Percentiles rank a stretch among this genome's conserved stretches.
Conservation (phyloP, 2,329 filamentous ascomycete genomes). For the Microsporum canis region DNA sequence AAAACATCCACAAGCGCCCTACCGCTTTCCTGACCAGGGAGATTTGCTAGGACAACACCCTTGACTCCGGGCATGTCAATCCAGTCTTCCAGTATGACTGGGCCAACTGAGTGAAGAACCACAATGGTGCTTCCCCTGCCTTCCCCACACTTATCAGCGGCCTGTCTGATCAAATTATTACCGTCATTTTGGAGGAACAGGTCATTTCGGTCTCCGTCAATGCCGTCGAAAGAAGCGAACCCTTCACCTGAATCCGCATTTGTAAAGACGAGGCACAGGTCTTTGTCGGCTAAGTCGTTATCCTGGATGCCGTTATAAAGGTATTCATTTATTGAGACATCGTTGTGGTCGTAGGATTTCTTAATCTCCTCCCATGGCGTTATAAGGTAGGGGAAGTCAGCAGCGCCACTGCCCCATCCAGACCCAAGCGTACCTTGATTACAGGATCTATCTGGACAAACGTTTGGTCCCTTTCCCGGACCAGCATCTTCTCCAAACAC, state of each 20-base stretch:
- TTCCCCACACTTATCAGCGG: conserved; percentile 55
- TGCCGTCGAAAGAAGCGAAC: conserved; percentile 43
- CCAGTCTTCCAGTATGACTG: conserved; percentile 50
- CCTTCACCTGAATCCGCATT: conserved; percentile 40
- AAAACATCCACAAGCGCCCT: conserved; percentile 38
- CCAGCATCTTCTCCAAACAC: conserved; percentile 42
- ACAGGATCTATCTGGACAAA: conserved; percentile 52
- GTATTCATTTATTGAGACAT: conserved; percentile 40
- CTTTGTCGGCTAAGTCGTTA: conserved; percentile 28
- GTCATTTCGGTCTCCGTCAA: conserved; percentile 43
- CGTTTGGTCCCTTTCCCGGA: conserved; percentile 39
- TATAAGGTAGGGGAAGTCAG: conserved; percentile 52
- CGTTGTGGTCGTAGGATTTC: conserved; percentile 32
- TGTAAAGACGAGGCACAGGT: conserved; percentile 40
- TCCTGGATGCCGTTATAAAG: conserved; percentile 38
- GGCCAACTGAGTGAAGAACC: conserved; percentile 72
- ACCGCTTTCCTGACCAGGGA: conserved; percentile 47
- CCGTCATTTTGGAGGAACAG: conserved; percentile 63
- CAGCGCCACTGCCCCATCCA: conserved; percentile 64
- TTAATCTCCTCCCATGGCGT: conserved; percentile 31
- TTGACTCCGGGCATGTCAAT: conserved; percentile 54
- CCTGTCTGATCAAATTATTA: conserved; percentile 58
- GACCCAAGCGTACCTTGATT: conserved; percentile 58
- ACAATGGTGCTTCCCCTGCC: conserved; percentile 62
- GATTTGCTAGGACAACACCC: conserved; percentile 51